A percentile compares a stretch with the other conserved stretches of the same genome.
These are phyloP conservation scores for Platanthera guangdongensis DNA, from an alignment of 106 monocot genomes.

Conservation along the genomic window DNA sequence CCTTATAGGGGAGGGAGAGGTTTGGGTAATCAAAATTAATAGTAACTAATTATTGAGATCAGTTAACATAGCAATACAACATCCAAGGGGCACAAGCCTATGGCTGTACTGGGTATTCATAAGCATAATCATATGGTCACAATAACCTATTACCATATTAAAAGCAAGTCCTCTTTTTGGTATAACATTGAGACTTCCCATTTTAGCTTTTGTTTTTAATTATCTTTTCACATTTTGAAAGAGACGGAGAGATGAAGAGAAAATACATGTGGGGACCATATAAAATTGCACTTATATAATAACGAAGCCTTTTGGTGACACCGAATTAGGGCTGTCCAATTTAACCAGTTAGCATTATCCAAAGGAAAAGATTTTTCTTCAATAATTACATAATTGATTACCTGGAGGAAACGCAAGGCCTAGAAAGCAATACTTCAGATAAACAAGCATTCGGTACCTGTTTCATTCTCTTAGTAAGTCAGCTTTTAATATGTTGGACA, in stretches of 20 bases:
- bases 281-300: too few relatives aligned
- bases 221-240: too few relatives aligned
- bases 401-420: constrained; percentile 99
- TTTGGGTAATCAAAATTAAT: neutral
- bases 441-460: constrained; percentile 96
- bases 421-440: constrained; percentile 92
- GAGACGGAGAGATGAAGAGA: too few relatives aligned
- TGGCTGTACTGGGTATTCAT: neutral
- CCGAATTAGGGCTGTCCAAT: neutral
- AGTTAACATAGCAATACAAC: neutral
- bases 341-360: neutral
- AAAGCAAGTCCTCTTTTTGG: too few relatives aligned
- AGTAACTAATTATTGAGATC: neutral
- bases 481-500: neutral
- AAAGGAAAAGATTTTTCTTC: neutral
- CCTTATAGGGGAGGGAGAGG: too few relatives aligned
- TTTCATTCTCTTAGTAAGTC: neutral
- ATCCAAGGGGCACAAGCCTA: neutral
- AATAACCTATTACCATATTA: too few relatives aligned
- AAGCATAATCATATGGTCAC: neutral
- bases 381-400: constrained; percentile 15
- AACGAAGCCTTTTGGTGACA: too few relatives aligned
- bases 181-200: too few relatives aligned
- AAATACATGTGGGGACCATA: too few relatives aligned
- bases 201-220: too few relatives aligned